These are phyloP conservation scores for Trichoderma pleuroti DNA, from an alignment of 2,329 filamentous ascomycete genomes.

Conservation along the genomic window DNA sequence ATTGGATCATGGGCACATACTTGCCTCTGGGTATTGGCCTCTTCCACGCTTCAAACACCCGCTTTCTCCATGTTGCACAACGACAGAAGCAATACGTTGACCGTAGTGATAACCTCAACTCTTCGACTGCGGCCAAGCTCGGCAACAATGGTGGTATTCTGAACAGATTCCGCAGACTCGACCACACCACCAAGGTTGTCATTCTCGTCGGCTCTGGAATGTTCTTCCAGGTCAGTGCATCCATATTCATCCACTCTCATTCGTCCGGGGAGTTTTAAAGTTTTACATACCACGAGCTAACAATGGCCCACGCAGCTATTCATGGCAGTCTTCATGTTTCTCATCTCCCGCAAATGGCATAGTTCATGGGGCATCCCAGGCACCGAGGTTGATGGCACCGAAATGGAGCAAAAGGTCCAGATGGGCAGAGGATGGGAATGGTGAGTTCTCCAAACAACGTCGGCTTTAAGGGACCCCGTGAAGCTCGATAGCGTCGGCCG, in stretches of 20 bases:
- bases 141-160: slow-evolving; percentile 24
- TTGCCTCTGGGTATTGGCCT: slow-evolving; percentile 62
- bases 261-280: background rate
- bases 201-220: slow-evolving; percentile 52
- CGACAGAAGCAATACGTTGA: slow-evolving; percentile 40
- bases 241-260: background rate
- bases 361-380: slow-evolving; percentile 55
- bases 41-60: slow-evolving; percentile 61
- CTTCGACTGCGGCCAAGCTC: slow-evolving; percentile 19
- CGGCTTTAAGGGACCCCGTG: background rate
- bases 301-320: slow-evolving; percentile 43
- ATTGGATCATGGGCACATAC: slow-evolving; percentile 63
- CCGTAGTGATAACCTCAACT: background rate
- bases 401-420: slow-evolving; percentile 44
- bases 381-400: slow-evolving; percentile 54
- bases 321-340: slow-evolving; percentile 55
- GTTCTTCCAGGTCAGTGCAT: slow-evolving; percentile 47
- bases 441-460: slow-evolving; percentile 32
- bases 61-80: slow-evolving; percentile 55
- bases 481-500: background rate
- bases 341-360: slow-evolving; percentile 62
- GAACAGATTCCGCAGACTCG: slow-evolving; percentile 33
- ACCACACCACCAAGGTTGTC: slow-evolving; percentile 45
- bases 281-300: background rate
- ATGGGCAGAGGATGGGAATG: slow-evolving; percentile 60